Evolutionary conservation across 2,329 filamentous ascomycete genomes (phyloP), one percentile per base, ranked within the genome.

Genomic region (Cladophialophora exuberans): DNA sequence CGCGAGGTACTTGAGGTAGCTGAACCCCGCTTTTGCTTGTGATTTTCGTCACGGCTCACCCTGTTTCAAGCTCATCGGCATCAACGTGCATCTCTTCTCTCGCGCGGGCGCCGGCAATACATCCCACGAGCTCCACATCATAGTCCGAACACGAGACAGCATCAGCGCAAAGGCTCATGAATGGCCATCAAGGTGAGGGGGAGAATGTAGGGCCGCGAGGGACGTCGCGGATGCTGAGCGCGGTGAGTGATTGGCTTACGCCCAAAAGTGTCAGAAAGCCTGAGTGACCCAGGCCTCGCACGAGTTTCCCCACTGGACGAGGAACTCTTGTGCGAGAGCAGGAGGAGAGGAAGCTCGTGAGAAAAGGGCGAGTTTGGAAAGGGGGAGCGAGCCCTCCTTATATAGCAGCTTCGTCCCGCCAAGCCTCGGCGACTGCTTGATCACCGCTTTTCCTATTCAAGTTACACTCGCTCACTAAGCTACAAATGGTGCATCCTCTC

Each of bases 361-460:
- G n/a, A 46, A 35, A 35, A n/a, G 20, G 22, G 43, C 28, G 17
- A 22, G 17, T 46, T 46, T 35, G 43, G 43, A 46, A 46, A 46
- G 13, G 43, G 26, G 20, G 28, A 46, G 43, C 43, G 43, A 46
- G 43, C 17, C 28, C 20, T 30, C 43, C 43, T 46, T 20, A 42
- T 42, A 42, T 42, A 23, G 20, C 38, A 20, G 20, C 15, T 10
- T 42, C 7, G 17, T n/a, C 15, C n/a, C 20, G 15, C 38, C 38
- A 42, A 42, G 38, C 20, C 10, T 18, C 22, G 7, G 7, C 30
- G 30, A 31, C 31, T n/a, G 31, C 13, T 6, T 35, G n/a, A 35
- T 17, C 17, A 35, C n/a, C 31, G 31, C 31, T 6, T 15, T 35
- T 15, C 31, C 31, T 35, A 17, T 35, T 15, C 31, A 35, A 35